Base-by-base conservation (phyloP, 2,329 filamentous ascomycete genomes). In the Apiospora arundinis region DNA sequence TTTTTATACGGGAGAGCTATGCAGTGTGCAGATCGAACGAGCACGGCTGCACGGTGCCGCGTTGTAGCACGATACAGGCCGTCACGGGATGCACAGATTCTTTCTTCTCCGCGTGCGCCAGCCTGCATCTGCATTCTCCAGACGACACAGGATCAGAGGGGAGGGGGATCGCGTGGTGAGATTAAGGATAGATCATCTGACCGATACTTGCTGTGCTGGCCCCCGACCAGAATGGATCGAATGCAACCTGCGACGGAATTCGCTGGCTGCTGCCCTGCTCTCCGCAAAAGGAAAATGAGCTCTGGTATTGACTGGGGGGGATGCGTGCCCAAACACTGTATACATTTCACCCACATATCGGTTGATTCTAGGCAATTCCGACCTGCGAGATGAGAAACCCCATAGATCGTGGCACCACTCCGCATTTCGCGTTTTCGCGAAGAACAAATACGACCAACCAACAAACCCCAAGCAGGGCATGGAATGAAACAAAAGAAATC, bases 1-100 rank as follows among this genome's bases (percentile, higher is more conserved):
- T n/a, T 37, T 52, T n/a, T 21, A 32, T 60, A 60, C 8, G 3
- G 7, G 16, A 60, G 16, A 2, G 21, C 28, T 37, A 37, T 37
- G 18, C n/a, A n/a, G n/a, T 32, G 6, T 32, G 32, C 52, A 8
- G 8, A 60, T 60, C 52, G 52, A 37, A 60, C 52, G 28, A 60
- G 7, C 49, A 16, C 52, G 28, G 52, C 52, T 28, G 52, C 52
- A 11, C 28, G 32, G 28, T 21, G 28, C 25, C 52, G 28, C 8
- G 56, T 37, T 63, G 56, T 45, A 45, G 42, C 52, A 37, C n/a
- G 56, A 63, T 40, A 4, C 32, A 40, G 56, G 32, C 32, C 56
- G 56, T 63, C 56, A 63, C 56, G 56, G n/a, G 56, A 21, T n/a
- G 56, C 56, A 40, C 56, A 63, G 56, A 63, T 63, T 63, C 56